Evolutionary conservation across 257 asterid genomes (phyloP).

Genomic region (Nicotiana noctiflora): DNA sequence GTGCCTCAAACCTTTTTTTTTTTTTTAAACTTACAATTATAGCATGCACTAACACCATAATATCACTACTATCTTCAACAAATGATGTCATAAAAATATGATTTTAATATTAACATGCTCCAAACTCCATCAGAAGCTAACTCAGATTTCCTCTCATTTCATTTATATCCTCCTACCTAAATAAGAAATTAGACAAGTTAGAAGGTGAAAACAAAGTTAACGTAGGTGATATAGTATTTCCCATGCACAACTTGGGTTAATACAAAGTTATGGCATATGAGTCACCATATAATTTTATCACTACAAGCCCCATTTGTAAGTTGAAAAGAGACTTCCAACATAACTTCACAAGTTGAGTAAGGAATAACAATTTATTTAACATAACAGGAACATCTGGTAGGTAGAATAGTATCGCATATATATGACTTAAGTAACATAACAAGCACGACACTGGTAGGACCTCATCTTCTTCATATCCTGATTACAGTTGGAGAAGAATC

Average conservation of each 20-base stretch:
- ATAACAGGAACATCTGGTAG: neutral
- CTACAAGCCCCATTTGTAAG: neutral
- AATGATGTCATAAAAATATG: too few species aligned
- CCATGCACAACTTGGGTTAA: neutral
- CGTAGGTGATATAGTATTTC: neutral
- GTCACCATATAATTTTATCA: neutral
- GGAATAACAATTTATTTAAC: neutral
- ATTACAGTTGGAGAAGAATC: slow-evolving; percentile 46
- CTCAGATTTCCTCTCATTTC: neutral
- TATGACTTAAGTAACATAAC: neutral
- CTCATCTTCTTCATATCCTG: slow-evolving; percentile 16
- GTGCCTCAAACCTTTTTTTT: too few species aligned
- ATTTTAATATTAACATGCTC: neutral
- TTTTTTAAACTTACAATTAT: too few species aligned
- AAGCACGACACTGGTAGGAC: neutral
- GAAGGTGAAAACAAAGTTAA: neutral
- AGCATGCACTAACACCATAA: too few species aligned
- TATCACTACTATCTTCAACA: neutral
- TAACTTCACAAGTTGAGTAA: neutral
- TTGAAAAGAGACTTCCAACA: slow-evolving; percentile 3
- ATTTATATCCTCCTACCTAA: neutral
- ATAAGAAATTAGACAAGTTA: neutral
- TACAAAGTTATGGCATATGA: neutral
- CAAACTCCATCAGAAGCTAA: neutral
- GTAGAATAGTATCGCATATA: neutral